Evolutionary conservation across 2,329 filamentous ascomycete species (phyloP).

Genomic region (Pseudopyricularia cyperi): DNA sequence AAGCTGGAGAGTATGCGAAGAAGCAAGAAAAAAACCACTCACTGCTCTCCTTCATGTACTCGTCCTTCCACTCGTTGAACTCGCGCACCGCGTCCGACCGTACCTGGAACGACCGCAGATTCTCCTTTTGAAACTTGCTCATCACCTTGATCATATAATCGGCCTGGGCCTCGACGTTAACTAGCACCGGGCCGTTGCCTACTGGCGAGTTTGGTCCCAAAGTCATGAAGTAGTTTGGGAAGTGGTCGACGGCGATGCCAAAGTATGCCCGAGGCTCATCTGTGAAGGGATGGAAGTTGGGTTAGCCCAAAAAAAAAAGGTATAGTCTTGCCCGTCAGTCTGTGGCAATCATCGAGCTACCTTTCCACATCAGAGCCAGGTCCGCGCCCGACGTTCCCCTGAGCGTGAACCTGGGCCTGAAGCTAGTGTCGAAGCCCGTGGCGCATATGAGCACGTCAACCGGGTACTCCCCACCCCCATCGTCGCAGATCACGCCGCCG

Average conservation of each 20-base stretch:
- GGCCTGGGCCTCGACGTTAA: slow-evolving; percentile 9
- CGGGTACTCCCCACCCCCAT: slow-evolving; percentile 14
- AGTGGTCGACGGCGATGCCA: slow-evolving; percentile 6
- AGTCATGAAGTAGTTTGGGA: slow-evolving; percentile 10
- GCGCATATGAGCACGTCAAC: slow-evolving; percentile 19
- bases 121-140: slow-evolving; percentile 32
- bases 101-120: slow-evolving; percentile 11
- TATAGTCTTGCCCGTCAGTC: too few species aligned
- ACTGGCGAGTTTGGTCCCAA: slow-evolving; percentile 8
- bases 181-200: slow-evolving; percentile 7
- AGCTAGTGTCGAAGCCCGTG: slow-evolving; percentile 22
- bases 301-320: background rate
- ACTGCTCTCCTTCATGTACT: slow-evolving; percentile 17
- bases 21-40: background rate
- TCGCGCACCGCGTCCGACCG: slow-evolving; percentile 9
- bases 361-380: slow-evolving; percentile 9
- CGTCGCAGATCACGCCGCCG: slow-evolving; percentile 15
- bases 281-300: background rate
- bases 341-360: too few species aligned
- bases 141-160: slow-evolving; percentile 28
- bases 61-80: slow-evolving; percentile 13
- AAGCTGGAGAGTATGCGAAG: background rate
- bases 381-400: slow-evolving; percentile 5
- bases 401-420: slow-evolving; percentile 18
- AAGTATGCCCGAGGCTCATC: slow-evolving; percentile 6